These are phyloP conservation scores for Citrus mangshanensis DNA, from an alignment of 345 rosid species.

Conservation along the genomic window DNA sequence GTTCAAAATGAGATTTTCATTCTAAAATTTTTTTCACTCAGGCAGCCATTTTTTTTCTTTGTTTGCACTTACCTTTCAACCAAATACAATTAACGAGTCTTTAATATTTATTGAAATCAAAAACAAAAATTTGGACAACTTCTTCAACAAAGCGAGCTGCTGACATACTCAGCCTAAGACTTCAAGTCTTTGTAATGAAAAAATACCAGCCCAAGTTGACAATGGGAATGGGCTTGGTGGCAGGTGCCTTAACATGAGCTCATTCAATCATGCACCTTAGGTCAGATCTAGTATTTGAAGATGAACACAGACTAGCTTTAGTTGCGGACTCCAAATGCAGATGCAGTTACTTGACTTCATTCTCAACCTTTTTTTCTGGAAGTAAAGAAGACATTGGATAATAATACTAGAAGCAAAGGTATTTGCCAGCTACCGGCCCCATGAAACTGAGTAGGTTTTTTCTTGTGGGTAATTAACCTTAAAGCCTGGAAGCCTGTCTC, in stretches of 20 bases:
- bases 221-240: slow-evolving; percentile 1
- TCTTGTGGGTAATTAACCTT: neutral
- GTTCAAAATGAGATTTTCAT: slow-evolving; percentile 6
- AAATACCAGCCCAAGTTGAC: slow-evolving; percentile 8
- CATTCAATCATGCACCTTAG: neutral
- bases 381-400: too few relatives aligned
- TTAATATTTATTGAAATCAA: slow-evolving; percentile 1
- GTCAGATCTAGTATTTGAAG: neutral
- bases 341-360: too few relatives aligned
- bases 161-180: neutral
- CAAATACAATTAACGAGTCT: slow-evolving; percentile 23
- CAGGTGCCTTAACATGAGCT: neutral
- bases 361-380: too few relatives aligned
- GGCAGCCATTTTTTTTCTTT: slow-evolving; percentile 26
- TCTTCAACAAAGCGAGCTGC: neutral
- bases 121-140: neutral
- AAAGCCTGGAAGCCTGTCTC: neutral
- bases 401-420: neutral
- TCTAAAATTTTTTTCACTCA: neutral
- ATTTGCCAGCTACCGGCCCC: neutral
- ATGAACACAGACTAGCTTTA: too few relatives aligned
- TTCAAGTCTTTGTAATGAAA: neutral
- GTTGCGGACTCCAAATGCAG: too few relatives aligned
- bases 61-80: slow-evolving; percentile 21
- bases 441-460: neutral